Percentiles rank a stretch among this genome's conserved stretches.
phyloP scores from a whole-genome alignment of 208 protist species.

The Endotrypanum monterogeii region DNA sequence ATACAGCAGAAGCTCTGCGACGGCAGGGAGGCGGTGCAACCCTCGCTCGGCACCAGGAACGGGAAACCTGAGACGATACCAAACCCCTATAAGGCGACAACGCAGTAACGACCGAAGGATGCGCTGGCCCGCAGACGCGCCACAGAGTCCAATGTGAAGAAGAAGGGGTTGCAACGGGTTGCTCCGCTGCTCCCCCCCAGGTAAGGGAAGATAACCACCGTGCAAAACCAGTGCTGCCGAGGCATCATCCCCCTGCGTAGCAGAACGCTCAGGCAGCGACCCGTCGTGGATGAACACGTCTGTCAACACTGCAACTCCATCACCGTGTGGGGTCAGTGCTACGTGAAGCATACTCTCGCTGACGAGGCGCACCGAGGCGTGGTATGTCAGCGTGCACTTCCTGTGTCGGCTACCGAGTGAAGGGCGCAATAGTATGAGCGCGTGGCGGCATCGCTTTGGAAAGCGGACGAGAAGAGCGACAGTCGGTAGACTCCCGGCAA shows the following conservation, averaged over 20 bases:
- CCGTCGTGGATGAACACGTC: constrained; percentile 2
- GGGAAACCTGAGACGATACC: constrained; percentile 7
- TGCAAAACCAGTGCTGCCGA: constrained; percentile 17
- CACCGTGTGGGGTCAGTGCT: constrained; percentile 14
- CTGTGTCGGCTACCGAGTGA: not conserved
- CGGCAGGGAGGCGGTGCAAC: not conserved
- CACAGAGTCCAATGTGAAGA: constrained; percentile 20
- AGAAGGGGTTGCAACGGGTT: constrained; percentile 11
- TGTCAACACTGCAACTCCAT: constrained; percentile 9
- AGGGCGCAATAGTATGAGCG: constrained; percentile 25
- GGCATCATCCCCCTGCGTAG: not conserved
- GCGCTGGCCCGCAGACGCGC: constrained; percentile 6
- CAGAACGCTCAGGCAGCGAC: no score
- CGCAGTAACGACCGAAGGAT: constrained; percentile 18
- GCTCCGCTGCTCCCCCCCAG: not conserved
- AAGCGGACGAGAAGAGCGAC: constrained; percentile 18
- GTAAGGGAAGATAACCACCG: constrained; percentile 10
- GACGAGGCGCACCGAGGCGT: constrained; percentile 3
- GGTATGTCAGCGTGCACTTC: constrained; percentile 9
- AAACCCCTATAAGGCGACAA: constrained; percentile 10
- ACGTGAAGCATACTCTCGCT: constrained; percentile 25
- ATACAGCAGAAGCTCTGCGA: constrained; percentile 16
- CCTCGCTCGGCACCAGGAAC: not conserved
- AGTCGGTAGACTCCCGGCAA: constrained; percentile 23
- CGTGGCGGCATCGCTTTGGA: constrained; percentile 15